Base-by-base conservation (phyloP, 169 alveolate species). In the Plasmodium sp. region DNA sequence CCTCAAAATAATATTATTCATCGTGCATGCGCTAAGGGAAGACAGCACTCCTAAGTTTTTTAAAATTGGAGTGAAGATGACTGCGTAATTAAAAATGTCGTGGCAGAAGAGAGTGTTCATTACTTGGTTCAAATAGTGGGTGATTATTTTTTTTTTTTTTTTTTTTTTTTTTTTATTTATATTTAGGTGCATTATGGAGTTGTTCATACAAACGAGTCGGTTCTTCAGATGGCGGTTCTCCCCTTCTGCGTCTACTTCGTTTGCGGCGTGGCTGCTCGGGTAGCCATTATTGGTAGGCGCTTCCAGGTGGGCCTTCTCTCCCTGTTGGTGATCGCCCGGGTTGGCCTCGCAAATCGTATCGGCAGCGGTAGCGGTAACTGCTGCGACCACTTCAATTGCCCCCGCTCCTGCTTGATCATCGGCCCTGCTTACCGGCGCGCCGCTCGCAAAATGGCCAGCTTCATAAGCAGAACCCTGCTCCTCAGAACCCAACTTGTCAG, bases 1-100 rank as follows among this genome's bases (percentile, higher is more conserved):
- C 39, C 81, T 86, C 14, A 86, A 34, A 22, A 86, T 39, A 1
- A 86, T 51, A 22, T 56, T 74, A 39, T 56, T 48, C 45, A 86
- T 2, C 0, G 51, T 41, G 6, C 31, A 18, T 56, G 18, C 1
- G 34, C 43, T 75, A 2, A 86, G 1, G 14, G 43, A 54, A 22
- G 85, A 48, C 39, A 74, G 5, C 0, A 36, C 41, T 1, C 93
- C 93, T 75, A 33, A 51, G 16, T 86, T 75, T 45, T 33, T 86
- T 48, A 86, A 56, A 6, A 86, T 77, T 0, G 93, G 81, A 3
- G 56, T 51, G 39, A 86, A 86, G 16, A 86, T 86, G 34, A 86
- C 5, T 18, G 93, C 58, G 22, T 86, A 86, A 16, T 74, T 86
- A 36, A 75, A 77, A 51, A 86, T 10, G 39, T 56, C 48, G 67